phyloP scores from a whole-genome alignment of 2,329 filamentous ascomycete species.

The Aspergillus quadricinctus region DNA sequence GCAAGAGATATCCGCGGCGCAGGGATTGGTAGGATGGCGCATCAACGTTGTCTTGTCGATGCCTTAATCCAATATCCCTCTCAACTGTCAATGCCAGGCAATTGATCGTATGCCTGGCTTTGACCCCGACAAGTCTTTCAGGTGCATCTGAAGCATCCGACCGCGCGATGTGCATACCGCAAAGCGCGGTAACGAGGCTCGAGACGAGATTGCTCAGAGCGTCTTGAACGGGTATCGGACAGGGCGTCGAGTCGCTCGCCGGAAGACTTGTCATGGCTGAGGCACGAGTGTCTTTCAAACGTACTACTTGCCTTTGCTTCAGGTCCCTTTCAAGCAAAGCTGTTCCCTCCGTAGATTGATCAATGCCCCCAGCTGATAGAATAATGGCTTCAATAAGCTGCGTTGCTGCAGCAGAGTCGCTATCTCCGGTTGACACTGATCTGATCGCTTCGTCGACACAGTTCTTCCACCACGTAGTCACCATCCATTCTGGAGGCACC shows the following conservation, averaged over 20 bases:
- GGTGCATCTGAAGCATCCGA: constrained; percentile 16
- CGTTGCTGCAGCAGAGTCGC: constrained; percentile 28
- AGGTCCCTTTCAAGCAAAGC: not conserved
- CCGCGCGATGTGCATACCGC: constrained; percentile 35
- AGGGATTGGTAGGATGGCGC: constrained; percentile 22
- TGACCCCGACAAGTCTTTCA: constrained; percentile 14
- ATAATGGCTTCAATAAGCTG: constrained; percentile 31
- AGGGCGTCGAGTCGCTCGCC: constrained; percentile 12
- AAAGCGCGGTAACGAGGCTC: constrained; percentile 33
- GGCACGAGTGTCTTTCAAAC: constrained; percentile 15
- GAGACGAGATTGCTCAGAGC: constrained; percentile 34
- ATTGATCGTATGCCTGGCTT: constrained; percentile 23
- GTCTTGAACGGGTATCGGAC: constrained; percentile 32
- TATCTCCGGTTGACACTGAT: constrained; percentile 34
- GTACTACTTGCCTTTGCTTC: not conserved
- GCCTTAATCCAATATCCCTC: constrained; percentile 16
- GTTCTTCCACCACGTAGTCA: constrained; percentile 33
- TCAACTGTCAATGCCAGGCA: constrained; percentile 22
- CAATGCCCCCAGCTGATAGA: constrained; percentile 24
- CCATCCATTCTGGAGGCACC: constrained; percentile 39
- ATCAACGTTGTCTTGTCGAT: constrained; percentile 1
- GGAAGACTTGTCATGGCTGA: constrained; percentile 8
- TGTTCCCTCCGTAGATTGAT: not conserved
- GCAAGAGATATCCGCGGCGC: constrained; percentile 30
- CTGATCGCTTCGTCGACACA: constrained; percentile 34